Conservation (phyloP, 1,284 basidiomycete species). For the Naganishia albida region DNA sequence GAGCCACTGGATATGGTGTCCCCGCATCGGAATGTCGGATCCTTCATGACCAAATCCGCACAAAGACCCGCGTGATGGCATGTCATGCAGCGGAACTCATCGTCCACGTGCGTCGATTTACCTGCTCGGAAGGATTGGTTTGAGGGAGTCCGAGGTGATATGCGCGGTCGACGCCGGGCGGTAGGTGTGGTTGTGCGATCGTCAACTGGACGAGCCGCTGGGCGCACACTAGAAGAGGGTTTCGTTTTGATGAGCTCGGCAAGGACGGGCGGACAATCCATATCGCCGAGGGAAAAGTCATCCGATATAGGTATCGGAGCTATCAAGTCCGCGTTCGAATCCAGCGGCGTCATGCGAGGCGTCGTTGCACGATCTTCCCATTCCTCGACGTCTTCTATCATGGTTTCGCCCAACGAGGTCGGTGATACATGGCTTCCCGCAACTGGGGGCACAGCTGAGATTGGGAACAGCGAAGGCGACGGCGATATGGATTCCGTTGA, state of each 20-base stretch:
- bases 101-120: neutral
- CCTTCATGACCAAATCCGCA: constrained; percentile 13
- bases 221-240: neutral
- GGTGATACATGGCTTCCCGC: neutral
- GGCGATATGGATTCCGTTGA: neutral
- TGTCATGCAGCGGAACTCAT: constrained; percentile 19
- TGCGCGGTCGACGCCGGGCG: neutral
- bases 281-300: neutral
- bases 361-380: too few species aligned
- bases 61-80: constrained; percentile 26
- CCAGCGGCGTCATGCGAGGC: too few species aligned
- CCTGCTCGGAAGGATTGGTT: neutral
- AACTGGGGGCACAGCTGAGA: neutral
- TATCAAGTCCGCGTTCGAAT: too few species aligned
- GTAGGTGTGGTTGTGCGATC: neutral
- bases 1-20: neutral
- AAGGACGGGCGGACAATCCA: neutral
- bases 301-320: too few species aligned
- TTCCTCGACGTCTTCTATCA: neutral
- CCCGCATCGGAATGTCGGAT: constrained; percentile 8
- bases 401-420: neutral
- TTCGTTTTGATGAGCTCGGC: neutral
- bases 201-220: neutral
- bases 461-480: neutral
- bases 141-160: neutral